Conservation (phyloP, 106 monocot genomes). For the Platanthera guangdongensis region DNA sequence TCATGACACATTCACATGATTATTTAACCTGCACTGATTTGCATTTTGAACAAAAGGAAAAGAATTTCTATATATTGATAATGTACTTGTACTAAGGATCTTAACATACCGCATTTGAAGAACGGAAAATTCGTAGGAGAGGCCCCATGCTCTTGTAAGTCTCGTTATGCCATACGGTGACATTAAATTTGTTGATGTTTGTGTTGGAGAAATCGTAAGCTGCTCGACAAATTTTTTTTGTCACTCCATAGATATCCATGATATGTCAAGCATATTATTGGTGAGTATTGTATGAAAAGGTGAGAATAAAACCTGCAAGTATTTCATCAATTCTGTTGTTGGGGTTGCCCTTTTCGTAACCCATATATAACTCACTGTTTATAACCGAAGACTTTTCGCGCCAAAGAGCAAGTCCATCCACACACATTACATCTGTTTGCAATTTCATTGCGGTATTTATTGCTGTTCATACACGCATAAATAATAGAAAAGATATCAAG, state of each 20-base stretch:
- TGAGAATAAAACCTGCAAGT: slow-evolving; percentile 33
- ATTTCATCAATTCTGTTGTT: slow-evolving; percentile 34
- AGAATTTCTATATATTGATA: neutral
- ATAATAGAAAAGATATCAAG: neutral
- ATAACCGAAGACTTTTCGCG: slow-evolving; percentile 28
- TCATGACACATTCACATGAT: too few species aligned
- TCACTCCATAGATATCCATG: neutral
- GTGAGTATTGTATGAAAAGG: neutral
- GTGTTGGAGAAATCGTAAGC: slow-evolving; percentile 43
- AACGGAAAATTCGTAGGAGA: slow-evolving; percentile 22
- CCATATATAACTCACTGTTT: slow-evolving; percentile 50
- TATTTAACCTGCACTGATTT: too few species aligned
- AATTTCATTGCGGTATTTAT: neutral
- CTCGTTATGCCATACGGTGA: slow-evolving; percentile 28
- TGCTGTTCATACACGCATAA: neutral
- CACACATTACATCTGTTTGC: slow-evolving; percentile 35
- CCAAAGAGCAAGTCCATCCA: slow-evolving; percentile 48
- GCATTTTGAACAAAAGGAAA: too few species aligned
- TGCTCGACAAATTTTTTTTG: slow-evolving; percentile 10
- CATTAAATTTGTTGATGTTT: slow-evolving; percentile 17
- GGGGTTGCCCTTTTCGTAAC: slow-evolving; percentile 30
- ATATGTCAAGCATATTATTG: neutral
- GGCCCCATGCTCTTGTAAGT: slow-evolving; percentile 1
- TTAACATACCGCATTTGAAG: slow-evolving; percentile 28
- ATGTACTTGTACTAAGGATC: neutral